These are phyloP conservation scores for Cucumis cinereus DNA, from an alignment of 306 rosid species.

Conservation along the genomic window DNA sequence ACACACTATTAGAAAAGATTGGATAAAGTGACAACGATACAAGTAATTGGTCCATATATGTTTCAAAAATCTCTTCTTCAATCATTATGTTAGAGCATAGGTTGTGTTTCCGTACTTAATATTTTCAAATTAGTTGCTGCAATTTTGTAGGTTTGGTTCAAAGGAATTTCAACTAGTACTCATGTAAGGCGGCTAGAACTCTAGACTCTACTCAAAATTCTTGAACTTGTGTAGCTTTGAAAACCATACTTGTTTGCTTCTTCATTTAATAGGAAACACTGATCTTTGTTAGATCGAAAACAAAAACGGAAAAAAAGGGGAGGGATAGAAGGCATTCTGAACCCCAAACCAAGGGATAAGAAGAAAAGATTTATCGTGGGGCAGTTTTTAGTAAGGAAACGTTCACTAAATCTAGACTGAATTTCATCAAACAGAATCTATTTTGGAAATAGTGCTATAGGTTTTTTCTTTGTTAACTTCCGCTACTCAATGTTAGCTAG, in stretches of 20 bases:
- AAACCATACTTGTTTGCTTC: background rate
- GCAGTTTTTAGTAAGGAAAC: background rate
- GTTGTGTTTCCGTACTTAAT: background rate
- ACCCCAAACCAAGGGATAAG: background rate
- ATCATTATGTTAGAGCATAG: background rate
- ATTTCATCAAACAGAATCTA: background rate
- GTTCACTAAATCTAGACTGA: background rate
- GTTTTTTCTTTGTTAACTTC: background rate
- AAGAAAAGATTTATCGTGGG: background rate
- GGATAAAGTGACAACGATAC: background rate
- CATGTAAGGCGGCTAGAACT: background rate
- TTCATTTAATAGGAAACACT: background rate
- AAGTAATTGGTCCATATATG: background rate
- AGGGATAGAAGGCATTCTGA: background rate
- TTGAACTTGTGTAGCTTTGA: background rate
- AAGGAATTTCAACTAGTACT: background rate
- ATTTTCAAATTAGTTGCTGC: background rate
- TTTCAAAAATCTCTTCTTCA: background rate
- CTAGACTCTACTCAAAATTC: background rate
- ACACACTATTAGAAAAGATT: background rate
- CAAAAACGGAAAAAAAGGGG: background rate
- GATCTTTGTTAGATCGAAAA: background rate
- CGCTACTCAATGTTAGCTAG: background rate
- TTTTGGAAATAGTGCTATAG: background rate
- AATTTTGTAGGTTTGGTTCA: background rate